Conservation (phyloP, 768 basidiomycete species). For the Pleurotus eryngii region DNA sequence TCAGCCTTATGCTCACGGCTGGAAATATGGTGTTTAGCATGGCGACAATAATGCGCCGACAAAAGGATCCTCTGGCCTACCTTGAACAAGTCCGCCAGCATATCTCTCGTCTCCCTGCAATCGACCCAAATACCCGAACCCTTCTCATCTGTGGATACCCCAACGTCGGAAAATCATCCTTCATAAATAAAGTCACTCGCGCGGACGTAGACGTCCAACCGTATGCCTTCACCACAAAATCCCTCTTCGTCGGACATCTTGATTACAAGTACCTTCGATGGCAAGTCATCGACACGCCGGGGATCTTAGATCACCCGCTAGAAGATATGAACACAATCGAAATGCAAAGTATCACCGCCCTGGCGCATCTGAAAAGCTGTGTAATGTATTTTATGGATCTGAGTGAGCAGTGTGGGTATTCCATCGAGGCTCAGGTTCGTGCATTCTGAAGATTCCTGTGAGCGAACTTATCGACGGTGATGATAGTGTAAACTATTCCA, state of each 20-base stretch:
- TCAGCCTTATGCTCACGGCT: not conserved
- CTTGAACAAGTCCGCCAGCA: constrained; percentile 99
- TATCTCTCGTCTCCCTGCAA: constrained; percentile 95
- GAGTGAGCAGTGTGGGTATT: constrained; percentile 97
- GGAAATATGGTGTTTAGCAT: constrained; percentile 51
- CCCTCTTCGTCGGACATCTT: constrained; percentile 95
- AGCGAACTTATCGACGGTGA: not conserved
- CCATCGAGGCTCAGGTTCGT: constrained; percentile 89
- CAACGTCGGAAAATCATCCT: constrained; percentile 98
- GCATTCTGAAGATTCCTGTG: not conserved
- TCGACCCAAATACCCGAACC: constrained; percentile 97
- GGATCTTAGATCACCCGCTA: constrained; percentile 94
- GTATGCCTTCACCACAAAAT: constrained; percentile 99
- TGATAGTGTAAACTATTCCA: constrained; percentile 94
- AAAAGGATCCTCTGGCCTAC: constrained; percentile 98
- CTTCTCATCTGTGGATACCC: constrained; percentile 98
- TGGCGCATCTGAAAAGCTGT: constrained; percentile 93
- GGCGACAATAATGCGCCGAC: constrained; percentile 98
- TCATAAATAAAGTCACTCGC: constrained; percentile 99
- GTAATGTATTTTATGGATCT: constrained; percentile 99
- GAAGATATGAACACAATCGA: constrained; percentile 99
- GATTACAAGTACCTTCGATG: constrained; percentile 99
- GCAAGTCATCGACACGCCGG: constrained; percentile 99
- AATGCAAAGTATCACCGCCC: constrained; percentile 98
- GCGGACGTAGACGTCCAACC: constrained; percentile 99